Evolutionary conservation across 352 stramenopile genomes (phyloP).

Genomic region (Phytophthora fragariae): DNA sequence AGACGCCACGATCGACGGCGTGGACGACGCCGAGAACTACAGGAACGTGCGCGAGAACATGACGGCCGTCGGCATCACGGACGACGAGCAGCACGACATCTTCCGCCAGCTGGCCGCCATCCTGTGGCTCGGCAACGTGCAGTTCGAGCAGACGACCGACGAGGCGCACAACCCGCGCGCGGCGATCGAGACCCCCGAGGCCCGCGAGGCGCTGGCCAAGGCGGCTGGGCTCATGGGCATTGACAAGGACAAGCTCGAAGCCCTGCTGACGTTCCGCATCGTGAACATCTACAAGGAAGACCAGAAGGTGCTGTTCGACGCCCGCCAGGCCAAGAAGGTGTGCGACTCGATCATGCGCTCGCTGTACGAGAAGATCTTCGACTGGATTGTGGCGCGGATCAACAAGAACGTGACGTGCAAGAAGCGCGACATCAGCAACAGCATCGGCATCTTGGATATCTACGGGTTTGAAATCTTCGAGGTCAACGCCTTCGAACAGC

Average conservation of each 20-base stretch:
- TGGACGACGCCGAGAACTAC: constrained; percentile 82
- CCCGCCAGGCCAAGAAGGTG: constrained; percentile 82
- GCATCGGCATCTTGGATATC: constrained; percentile 91
- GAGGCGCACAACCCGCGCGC: constrained; percentile 79
- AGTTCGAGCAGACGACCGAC: constrained; percentile 77
- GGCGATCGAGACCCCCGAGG: constrained; percentile 65
- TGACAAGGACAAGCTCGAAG: constrained; percentile 65
- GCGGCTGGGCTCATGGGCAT: constrained; percentile 74
- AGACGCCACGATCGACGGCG: constrained; percentile 73
- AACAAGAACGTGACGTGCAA: constrained; percentile 86
- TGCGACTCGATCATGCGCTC: constrained; percentile 87
- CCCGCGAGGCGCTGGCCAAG: constrained; percentile 61
- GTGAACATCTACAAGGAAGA: constrained; percentile 84
- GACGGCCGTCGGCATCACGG: constrained; percentile 72
- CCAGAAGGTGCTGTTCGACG: constrained; percentile 80
- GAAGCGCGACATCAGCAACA: constrained; percentile 69
- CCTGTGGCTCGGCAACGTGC: constrained; percentile 87
- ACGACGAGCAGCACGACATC: constrained; percentile 76
- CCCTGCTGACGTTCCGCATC: constrained; percentile 79
- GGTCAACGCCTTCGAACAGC: constrained; percentile 91
- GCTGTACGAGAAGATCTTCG: constrained; percentile 92
- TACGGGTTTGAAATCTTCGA: constrained; percentile 93
- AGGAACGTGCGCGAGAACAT: constrained; percentile 67
- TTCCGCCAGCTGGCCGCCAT: constrained; percentile 85
- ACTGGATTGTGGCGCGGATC: constrained; percentile 88